Evolutionary conservation across 2,329 filamentous ascomycete species (phyloP), one percentile per base, ranked within the genome.

Genomic region (Aspergillus piperis): DNA sequence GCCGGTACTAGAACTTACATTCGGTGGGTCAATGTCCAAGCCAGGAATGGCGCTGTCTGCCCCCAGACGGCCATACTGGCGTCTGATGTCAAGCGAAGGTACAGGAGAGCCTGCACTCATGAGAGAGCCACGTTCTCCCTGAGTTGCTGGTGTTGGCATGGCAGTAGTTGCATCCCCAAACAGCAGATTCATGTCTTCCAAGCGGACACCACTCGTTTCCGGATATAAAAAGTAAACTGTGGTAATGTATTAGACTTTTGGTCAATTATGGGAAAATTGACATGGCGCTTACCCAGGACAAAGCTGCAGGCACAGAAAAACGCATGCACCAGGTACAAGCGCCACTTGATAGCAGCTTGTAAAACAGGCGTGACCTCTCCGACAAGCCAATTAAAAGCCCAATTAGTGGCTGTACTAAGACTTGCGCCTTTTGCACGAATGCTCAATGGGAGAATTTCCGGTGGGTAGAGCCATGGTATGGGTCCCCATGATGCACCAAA

Each of bases 401-500:
- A 99, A 74, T 99, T 99, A 32, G 93, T 89, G 17, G 95, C 95
- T 1, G 95, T 98, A 62, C 94, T 97, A 74, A 99, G 79, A 84
- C 92, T 96, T 57, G 95, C 94, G 62, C 95, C 95, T 82, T 98
- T 98, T 62, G 94, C 96, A 70, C 95, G 89, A 73, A 98, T 97
- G 81, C 92, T 97, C 62, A 99, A 83, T 4, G 95, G 95, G 47
- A 99, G 83, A 79, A 99, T 99, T 83, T 99, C 95, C n/a, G 95
- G 95, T 13, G 95, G 95, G 75, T 98, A 98, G 15, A 99, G 82
- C 95, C 95, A 99, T 8, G 95, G 95, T 63, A 99, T 96, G 1
- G 95, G 95, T 17, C 95, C 95, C 95, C 95, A 99, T n/a, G 88
- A 90, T 73, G 93, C 96, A 51, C 95, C 95, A 75, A 98, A 99